These are phyloP conservation scores for Ophiostoma ulmi DNA, from an alignment of 2,329 filamentous ascomycete genomes.

Conservation along the genomic window DNA sequence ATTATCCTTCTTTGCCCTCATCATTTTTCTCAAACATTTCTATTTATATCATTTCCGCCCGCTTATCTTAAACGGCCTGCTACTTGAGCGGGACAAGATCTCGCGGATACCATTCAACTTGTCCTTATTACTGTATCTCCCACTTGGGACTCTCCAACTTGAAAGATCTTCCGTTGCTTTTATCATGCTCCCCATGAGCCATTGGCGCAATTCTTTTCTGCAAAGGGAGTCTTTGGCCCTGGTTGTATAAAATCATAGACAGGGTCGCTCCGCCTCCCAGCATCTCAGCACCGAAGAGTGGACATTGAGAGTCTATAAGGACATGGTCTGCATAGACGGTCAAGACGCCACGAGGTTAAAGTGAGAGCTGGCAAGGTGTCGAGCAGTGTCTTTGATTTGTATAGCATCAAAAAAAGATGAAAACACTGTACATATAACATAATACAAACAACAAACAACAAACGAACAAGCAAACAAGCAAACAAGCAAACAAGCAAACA, in stretches of 20 bases:
- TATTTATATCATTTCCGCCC: background rate
- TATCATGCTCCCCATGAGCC: background rate
- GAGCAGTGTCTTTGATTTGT: constrained; percentile 44
- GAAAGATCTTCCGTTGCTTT: background rate
- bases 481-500: constrained; percentile 17
- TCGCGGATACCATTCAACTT: background rate
- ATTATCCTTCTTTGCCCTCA: constrained; percentile 35
- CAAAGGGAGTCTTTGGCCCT: background rate
- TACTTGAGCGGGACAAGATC: background rate
- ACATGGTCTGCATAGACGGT: background rate
- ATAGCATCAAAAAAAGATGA: constrained; percentile 31
- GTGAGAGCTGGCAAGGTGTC: constrained; percentile 60
- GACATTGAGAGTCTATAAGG: constrained; percentile 25
- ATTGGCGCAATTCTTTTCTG: background rate
- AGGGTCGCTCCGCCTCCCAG: constrained; percentile 51
- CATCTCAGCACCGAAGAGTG: constrained; percentile 65
- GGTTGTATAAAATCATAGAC: background rate
- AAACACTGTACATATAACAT: constrained; percentile 20
- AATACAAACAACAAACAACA: constrained; percentile 16
- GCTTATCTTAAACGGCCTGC: background rate
- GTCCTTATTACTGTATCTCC: background rate
- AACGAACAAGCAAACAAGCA: background rate
- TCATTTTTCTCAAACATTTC: background rate
- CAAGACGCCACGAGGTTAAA: constrained; percentile 61
- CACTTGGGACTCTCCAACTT: background rate